These are phyloP conservation scores for Stagonosporopsis chrysanthemi DNA, from an alignment of 2,329 filamentous ascomycete species.

Conservation along the genomic window DNA sequence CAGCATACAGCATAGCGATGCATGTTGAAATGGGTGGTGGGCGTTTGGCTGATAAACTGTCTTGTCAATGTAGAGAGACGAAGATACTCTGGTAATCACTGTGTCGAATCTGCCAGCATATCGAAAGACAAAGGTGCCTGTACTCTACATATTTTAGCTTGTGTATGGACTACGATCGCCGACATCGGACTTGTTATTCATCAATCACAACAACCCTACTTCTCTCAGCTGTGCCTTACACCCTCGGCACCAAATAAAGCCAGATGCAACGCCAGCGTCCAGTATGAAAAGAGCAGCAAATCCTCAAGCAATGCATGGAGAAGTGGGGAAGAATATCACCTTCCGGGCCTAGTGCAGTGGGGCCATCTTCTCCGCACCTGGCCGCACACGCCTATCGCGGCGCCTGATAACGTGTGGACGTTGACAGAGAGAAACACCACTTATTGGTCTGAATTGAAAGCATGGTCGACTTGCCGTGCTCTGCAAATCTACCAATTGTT, in stretches of 20 bases:
- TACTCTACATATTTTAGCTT: too few species aligned
- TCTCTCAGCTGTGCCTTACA: not conserved
- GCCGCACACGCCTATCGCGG: not conserved
- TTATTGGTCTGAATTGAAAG: conserved; percentile 21
- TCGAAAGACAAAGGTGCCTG: too few species aligned
- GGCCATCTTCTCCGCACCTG: conserved; percentile 3
- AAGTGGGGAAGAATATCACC: conserved; percentile 7
- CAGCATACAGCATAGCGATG: not conserved
- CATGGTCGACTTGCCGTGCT: conserved; percentile 4
- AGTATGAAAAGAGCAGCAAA: not conserved
- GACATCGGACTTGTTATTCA: not conserved
- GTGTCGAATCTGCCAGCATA: too few species aligned
- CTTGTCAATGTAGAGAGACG: too few species aligned
- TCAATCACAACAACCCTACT: not conserved
- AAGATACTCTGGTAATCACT: too few species aligned
- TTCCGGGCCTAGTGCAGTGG: not conserved
- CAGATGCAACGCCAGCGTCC: not conserved
- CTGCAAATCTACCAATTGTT: conserved; percentile 12
- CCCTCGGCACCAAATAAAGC: not conserved
- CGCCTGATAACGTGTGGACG: conserved; percentile 2
- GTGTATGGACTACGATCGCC: too few species aligned
- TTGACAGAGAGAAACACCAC: conserved; percentile 4
- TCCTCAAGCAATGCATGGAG: conserved; percentile 7
- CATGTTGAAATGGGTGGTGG: too few species aligned
- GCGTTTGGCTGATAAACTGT: too few species aligned